Evolutionary conservation across 108 stramenopile genomes (phyloP).

Genomic region (Halocafeteria seosinensis): DNA sequence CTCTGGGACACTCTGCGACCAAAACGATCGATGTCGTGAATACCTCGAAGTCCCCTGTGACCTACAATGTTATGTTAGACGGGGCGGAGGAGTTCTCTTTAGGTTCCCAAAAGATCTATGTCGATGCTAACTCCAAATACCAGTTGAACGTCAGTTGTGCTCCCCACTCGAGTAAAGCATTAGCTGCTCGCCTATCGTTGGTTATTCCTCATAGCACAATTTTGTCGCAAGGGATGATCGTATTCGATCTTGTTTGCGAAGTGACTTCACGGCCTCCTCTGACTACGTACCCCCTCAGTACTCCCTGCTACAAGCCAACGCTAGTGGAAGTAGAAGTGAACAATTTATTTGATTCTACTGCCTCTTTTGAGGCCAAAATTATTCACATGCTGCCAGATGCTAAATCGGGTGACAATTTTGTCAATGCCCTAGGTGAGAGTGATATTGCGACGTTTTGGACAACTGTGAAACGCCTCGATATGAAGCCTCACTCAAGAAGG

Average conservation of each 20-base stretch:
- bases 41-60: slow-evolving; percentile 16
- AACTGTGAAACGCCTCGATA: slow-evolving; percentile 10
- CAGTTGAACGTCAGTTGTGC: slow-evolving; percentile 9
- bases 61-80: slow-evolving; percentile 28
- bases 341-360: neutral
- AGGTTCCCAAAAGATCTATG: neutral
- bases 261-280: neutral
- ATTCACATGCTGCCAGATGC: neutral
- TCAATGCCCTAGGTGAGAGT: too few relatives aligned
- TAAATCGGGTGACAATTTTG: neutral
- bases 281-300: neutral
- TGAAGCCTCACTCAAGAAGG: slow-evolving; percentile 2
- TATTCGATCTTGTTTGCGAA: neutral
- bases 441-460: neutral
- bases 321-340: neutral
- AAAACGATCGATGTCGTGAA: slow-evolving; percentile 42
- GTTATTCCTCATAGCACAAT: slow-evolving; percentile 4
- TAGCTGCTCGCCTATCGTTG: slow-evolving; percentile 24
- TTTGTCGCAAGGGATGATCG: neutral
- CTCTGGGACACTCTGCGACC: slow-evolving; percentile 20
- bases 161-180: slow-evolving; percentile 17
- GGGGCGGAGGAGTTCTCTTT: slow-evolving; percentile 24
- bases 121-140: slow-evolving; percentile 7
- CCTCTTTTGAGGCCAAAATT: neutral
- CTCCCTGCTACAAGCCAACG: neutral